These are phyloP conservation scores for Symbiodinium pilosum DNA, from an alignment of 73 alveolate species.

Conservation along the genomic window DNA sequence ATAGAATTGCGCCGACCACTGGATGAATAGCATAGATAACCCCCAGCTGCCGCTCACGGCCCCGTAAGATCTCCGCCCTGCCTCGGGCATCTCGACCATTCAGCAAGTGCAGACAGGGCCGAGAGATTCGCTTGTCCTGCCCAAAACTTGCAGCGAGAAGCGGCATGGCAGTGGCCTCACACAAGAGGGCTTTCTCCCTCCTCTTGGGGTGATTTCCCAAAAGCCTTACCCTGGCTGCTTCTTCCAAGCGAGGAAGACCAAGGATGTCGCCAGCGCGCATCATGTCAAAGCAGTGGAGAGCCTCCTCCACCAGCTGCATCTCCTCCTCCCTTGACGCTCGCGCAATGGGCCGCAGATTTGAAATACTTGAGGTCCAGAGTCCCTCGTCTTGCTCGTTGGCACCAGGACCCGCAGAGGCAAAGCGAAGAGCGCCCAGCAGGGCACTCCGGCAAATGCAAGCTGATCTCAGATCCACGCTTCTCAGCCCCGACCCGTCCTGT, in stretches of 20 bases:
- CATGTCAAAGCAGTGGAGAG: conserved; percentile 39
- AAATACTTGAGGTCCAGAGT: neutral
- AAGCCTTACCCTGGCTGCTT: conserved; percentile 32
- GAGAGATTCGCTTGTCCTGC: conserved; percentile 45
- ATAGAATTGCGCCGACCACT: conserved; percentile 39
- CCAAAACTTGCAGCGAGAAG: conserved; percentile 63
- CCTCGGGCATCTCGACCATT: neutral
- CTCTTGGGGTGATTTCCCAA: neutral
- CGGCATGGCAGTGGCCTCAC: conserved; percentile 75
- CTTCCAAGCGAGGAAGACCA: conserved; percentile 62
- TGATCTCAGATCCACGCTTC: neutral
- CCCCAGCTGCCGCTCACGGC: conserved; percentile 83
- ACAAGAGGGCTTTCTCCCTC: neutral
- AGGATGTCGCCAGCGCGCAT: conserved; percentile 12
- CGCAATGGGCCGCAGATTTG: conserved; percentile 22
- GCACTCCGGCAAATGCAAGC: conserved; percentile 12
- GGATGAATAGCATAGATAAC: conserved; percentile 80
- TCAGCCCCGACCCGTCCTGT: neutral
- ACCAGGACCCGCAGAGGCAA: conserved; percentile 78
- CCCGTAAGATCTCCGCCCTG: neutral
- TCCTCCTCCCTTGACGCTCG: conserved; percentile 12
- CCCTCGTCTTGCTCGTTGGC: conserved; percentile 10
- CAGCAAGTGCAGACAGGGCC: conserved; percentile 59
- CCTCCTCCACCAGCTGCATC: neutral
- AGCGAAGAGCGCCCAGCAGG: conserved; percentile 28